A percentile compares a stretch with the other conserved stretches of the same genome.
Evolutionary conservation across 352 stramenopile species (phyloP).

Genomic region (Sclerospora graminicola): DNA sequence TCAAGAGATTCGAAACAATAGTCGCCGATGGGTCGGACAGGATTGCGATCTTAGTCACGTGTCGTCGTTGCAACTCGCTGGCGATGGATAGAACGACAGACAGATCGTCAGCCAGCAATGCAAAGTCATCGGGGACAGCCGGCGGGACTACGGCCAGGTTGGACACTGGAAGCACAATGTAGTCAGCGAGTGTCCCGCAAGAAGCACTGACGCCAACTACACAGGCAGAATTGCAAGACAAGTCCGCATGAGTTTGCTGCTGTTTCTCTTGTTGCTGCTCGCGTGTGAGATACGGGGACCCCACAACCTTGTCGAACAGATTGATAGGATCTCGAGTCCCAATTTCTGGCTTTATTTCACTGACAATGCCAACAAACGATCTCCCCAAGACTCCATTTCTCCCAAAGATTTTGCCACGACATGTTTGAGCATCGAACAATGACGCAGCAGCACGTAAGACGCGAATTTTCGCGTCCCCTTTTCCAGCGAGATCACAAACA

Average conservation of each 20-base stretch:
- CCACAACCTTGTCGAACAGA: constrained; percentile 26
- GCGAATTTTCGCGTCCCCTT: constrained; percentile 24
- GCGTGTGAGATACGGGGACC: constrained; percentile 14
- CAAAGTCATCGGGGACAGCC: constrained; percentile 27
- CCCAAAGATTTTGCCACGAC: constrained; percentile 19
- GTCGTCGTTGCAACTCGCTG: constrained; percentile 15
- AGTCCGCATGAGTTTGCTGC: not conserved
- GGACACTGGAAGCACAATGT: constrained; percentile 26
- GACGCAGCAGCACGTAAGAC: constrained; percentile 26
- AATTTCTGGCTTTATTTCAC: constrained; percentile 8
- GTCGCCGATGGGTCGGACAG: constrained; percentile 12
- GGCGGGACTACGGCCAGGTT: constrained; percentile 24
- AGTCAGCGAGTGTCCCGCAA: constrained; percentile 27
- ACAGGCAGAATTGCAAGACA: constrained; percentile 2
- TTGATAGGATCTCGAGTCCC: constrained; percentile 6
- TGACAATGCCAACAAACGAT: constrained; percentile 29
- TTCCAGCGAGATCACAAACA: constrained; percentile 13
- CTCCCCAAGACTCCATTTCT: constrained; percentile 33
- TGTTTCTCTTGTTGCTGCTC: constrained; percentile 1
- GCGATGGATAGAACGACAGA: constrained; percentile 28
- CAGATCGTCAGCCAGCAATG: constrained; percentile 30
- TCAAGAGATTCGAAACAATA: constrained; percentile 23
- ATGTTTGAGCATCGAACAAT: constrained; percentile 22
- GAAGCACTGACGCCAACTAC: constrained; percentile 28
- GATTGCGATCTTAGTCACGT: constrained; percentile 19